These are phyloP conservation scores for Chlamydomonas incerta DNA, from an alignment of 139 green algal genomes.

Conservation along the genomic window DNA sequence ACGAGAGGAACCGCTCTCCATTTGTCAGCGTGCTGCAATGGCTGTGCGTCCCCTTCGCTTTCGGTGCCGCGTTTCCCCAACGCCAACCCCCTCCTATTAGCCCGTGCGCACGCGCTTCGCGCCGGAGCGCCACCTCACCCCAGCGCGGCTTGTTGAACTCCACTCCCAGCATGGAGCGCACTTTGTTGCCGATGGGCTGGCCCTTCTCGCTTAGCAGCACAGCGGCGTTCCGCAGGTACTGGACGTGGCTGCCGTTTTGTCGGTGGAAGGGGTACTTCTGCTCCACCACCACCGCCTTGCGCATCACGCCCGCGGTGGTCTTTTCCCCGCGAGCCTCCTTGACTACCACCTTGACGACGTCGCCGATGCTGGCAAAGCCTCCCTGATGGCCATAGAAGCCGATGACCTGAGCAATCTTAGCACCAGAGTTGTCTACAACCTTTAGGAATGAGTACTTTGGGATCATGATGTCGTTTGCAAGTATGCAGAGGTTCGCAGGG, in stretches of 20 bases:
- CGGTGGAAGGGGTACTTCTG: conserved; percentile 59
- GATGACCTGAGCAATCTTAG: conserved; percentile 58
- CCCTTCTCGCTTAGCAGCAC: conserved; percentile 73
- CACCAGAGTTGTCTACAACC: conserved; percentile 67
- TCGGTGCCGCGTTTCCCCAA: too few relatives aligned
- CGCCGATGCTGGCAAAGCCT: conserved; percentile 46
- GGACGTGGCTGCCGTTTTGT: conserved; percentile 62
- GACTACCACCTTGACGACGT: conserved; percentile 70
- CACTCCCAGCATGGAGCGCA: conserved; percentile 53
- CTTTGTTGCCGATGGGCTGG: conserved; percentile 64
- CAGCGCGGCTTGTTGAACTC: conserved; percentile 70
- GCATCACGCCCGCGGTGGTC: conserved; percentile 52
- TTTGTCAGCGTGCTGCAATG: too few relatives aligned
- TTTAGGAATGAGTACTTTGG: conserved; percentile 61
- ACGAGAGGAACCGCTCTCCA: too few relatives aligned
- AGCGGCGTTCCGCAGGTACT: conserved; percentile 63
- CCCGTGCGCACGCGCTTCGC: too few relatives aligned
- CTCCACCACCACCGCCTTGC: conserved; percentile 66
- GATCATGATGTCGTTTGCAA: conserved; percentile 33
- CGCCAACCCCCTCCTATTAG: too few relatives aligned
- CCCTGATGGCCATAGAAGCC: conserved; percentile 51
- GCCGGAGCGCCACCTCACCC: conserved; percentile 10
- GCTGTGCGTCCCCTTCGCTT: too few relatives aligned
- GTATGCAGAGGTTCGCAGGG: too few relatives aligned
- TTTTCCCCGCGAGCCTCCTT: conserved; percentile 71